Base-by-base conservation (phyloP, 305 asterid species). In the Rubia tinctorum region DNA sequence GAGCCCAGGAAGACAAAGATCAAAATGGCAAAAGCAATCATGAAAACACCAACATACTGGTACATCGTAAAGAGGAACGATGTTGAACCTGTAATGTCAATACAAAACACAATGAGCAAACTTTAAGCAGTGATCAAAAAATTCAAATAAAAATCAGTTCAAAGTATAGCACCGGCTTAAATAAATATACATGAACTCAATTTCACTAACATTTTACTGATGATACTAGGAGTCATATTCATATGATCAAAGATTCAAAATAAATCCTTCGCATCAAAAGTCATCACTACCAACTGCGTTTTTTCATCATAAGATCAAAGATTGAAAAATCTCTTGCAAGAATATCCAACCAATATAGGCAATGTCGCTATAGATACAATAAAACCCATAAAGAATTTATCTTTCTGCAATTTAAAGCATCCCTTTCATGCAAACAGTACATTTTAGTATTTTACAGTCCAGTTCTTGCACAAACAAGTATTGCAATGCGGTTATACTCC, bases 1-100 rank as follows among this genome's bases (percentile, higher is more conserved):
- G 95, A 91, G 14, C 97, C 97, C 75, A 91, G 80, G 88, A 91
- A 91, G 23, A 91, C 78, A 84, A 91, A 91, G 79, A 91, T 91
- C 68, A 91, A 85, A 82, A 87, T 69, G 56, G 97, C 97, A 83
- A 91, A 91, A 67, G 86, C 92, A 78, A 87, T 82, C 97, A 91
- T 91, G 85, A 91, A 91, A 66, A 85, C 51, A 7, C 97, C 97
- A 66, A 91, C 95, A 72, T 91, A 91, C 58, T 85, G 89, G 75
- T 91, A 91, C 71, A 83, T 89, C 0, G 97, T 91, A 66, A 82
- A 91, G 27, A 91, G 79, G 74, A 91, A 91, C 3, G 97, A 91
- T 11, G 97, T 91, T 25, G 97, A 90, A 47, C 97, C 97, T 91
- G 88, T 65, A 17, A 70, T 67, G 68, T 55, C 67, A 68, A 78